Conservation (phyloP, 2,329 filamentous ascomycete species). For the Aspergillus novofumigatus region DNA sequence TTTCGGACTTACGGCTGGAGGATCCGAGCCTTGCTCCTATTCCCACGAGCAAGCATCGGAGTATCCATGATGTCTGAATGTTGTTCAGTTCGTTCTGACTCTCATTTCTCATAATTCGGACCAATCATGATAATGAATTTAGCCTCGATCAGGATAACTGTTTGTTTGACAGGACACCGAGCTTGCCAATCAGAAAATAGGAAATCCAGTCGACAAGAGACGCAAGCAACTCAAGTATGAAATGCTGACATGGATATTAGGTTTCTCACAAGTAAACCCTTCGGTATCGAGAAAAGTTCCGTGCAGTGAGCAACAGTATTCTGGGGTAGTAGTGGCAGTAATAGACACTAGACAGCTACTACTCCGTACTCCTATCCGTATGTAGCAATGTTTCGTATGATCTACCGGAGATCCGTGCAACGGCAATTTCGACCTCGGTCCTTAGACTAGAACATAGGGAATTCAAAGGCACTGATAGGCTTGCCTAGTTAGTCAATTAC, state of each 20-base stretch:
- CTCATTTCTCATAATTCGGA: conserved; percentile 5
- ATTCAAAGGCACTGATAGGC: background rate
- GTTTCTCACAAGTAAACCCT: background rate
- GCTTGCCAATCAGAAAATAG: background rate
- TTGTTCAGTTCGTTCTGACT: conserved; percentile 23
- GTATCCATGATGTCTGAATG: conserved; percentile 24
- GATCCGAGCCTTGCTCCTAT: conserved; percentile 20
- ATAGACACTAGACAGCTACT: background rate
- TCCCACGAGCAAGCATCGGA: conserved; percentile 17
- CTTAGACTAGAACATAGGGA: background rate
- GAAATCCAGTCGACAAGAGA: background rate
- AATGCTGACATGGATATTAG: background rate
- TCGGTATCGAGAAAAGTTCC: conserved; percentile 1
- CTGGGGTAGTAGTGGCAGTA: background rate
- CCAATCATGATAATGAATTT: conserved; percentile 11
- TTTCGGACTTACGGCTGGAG: conserved; percentile 33
- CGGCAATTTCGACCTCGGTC: conserved; percentile 18
- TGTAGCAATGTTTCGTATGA: conserved; percentile 15
- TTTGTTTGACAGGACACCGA: background rate
- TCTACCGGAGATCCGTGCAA: conserved; percentile 26
- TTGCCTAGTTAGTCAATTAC: background rate
- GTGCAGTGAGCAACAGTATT: conserved; percentile 2
- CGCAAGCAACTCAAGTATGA: background rate
- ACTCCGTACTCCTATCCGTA: background rate
- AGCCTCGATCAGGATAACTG: background rate